Evolutionary conservation across 495 filamentous ascomycete species (phyloP).

Genomic region (Penicillium steckii): DNA sequence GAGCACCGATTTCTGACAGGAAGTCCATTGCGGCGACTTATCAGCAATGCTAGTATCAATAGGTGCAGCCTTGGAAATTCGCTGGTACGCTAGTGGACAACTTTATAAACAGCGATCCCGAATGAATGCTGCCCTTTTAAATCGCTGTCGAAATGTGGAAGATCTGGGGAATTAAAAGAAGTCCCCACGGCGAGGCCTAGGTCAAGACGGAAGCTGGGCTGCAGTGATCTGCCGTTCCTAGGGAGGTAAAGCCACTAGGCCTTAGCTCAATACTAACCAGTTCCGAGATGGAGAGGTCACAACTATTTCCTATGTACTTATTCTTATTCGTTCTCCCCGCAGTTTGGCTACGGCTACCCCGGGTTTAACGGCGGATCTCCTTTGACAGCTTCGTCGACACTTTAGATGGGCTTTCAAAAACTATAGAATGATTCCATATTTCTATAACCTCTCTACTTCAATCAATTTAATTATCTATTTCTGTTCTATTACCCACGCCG

Average conservation of each 20-base stretch:
- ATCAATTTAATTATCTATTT: no score
- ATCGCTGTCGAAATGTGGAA: neutral
- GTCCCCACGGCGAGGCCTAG: conserved; percentile 3
- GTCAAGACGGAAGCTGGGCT: conserved; percentile 29
- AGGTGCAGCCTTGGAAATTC: no score
- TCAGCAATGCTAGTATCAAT: no score
- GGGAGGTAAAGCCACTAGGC: conserved; percentile 1
- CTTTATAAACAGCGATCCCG: no score
- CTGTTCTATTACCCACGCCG: neutral
- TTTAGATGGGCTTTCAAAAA: no score
- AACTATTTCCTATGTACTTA: neutral
- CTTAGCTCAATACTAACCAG: neutral
- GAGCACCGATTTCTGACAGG: conserved; percentile 34
- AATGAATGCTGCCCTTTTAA: neutral
- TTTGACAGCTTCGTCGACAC: neutral
- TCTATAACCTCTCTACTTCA: no score
- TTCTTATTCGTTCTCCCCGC: conserved; percentile 9
- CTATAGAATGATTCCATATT: no score
- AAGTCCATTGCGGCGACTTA: conserved; percentile 30
- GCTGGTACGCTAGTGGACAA: neutral
- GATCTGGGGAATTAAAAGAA: conserved; percentile 6
- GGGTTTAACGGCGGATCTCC: conserved; percentile 1
- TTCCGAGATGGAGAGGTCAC: conserved; percentile 4
- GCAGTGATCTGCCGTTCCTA: conserved; percentile 29
- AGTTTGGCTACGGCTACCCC: conserved; percentile 4